Evolutionary conservation across 495 filamentous ascomycete genomes (phyloP).

Genomic region (Gamarada debralockiae): DNA sequence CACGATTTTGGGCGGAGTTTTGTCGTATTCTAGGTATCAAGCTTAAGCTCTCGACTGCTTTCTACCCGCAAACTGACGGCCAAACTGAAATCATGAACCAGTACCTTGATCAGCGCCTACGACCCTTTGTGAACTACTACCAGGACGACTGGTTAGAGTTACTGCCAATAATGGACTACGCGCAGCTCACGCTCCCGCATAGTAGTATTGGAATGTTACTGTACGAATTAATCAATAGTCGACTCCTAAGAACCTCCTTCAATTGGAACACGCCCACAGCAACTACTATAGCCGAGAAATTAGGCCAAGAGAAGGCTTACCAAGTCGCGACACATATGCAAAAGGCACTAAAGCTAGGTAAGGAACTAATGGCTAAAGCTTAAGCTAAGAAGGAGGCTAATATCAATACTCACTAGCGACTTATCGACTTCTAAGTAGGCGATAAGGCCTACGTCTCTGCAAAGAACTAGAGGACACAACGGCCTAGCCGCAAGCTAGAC

Average conservation of each 20-base stretch:
- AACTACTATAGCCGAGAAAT: neutral
- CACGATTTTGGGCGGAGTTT: conserved; percentile 17
- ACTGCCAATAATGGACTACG: conserved; percentile 13
- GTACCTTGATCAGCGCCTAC: too few species aligned
- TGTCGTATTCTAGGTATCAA: conserved; percentile 7
- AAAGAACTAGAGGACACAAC: neutral
- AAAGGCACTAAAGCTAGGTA: too few species aligned
- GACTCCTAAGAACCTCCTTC: neutral
- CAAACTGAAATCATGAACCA: too few species aligned
- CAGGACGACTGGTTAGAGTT: conserved; percentile 28
- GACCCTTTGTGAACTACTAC: conserved; percentile 22
- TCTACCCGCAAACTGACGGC: too few species aligned
- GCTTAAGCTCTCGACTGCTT: neutral
- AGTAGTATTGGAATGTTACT: too few species aligned
- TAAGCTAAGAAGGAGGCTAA: neutral
- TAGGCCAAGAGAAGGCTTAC: too few species aligned
- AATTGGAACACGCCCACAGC: neutral
- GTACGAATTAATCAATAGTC: neutral
- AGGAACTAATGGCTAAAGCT: neutral
- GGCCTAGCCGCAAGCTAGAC: neutral
- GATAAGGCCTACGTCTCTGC: neutral
- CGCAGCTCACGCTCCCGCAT: neutral
- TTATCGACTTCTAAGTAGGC: neutral
- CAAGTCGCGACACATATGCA: too few species aligned
- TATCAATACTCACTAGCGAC: neutral